These are phyloP conservation scores for Parasitella parasitica DNA, from an alignment of 371 early-diverging fungal genomes.

Conservation along the genomic window DNA sequence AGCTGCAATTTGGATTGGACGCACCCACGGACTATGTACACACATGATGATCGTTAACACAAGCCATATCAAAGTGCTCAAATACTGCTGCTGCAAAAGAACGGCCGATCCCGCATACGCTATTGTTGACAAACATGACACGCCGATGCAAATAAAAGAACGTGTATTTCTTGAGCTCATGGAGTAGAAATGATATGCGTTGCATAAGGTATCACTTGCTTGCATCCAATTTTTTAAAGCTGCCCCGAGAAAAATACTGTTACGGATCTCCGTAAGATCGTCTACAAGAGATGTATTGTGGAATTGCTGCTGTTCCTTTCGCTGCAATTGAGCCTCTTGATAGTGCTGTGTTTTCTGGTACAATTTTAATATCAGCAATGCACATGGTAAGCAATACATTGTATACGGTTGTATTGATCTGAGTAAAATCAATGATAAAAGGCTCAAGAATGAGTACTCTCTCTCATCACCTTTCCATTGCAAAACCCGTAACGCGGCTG, in stretches of 20 bases:
- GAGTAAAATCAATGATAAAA: not conserved
- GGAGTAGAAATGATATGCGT: not conserved
- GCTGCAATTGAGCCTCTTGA: not conserved
- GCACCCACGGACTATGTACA: conserved; percentile 2
- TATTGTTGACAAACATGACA: not conserved
- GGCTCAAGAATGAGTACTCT: not conserved
- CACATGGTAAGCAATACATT: not conserved
- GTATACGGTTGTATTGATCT: not conserved
- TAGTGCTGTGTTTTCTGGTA: not conserved
- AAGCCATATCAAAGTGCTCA: not conserved
- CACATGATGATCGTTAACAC: not conserved
- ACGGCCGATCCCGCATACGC: conserved; percentile 1
- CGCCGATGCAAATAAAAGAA: not conserved
- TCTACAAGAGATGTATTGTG: not conserved
- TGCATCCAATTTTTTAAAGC: not conserved
- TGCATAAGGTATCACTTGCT: conserved; percentile 4
- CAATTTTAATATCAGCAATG: not conserved
- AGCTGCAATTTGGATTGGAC: not conserved
- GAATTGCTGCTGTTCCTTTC: not conserved
- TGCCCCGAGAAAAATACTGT: not conserved
- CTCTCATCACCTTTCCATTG: not conserved
- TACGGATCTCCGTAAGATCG: conserved; percentile 1
- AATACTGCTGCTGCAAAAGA: not conserved
- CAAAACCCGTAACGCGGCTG: not conserved
- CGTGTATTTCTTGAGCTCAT: not conserved